Evolutionary conservation across 371 early-diverging fungal species (phyloP).

Genomic region (Capillidium rhysosporum): DNA sequence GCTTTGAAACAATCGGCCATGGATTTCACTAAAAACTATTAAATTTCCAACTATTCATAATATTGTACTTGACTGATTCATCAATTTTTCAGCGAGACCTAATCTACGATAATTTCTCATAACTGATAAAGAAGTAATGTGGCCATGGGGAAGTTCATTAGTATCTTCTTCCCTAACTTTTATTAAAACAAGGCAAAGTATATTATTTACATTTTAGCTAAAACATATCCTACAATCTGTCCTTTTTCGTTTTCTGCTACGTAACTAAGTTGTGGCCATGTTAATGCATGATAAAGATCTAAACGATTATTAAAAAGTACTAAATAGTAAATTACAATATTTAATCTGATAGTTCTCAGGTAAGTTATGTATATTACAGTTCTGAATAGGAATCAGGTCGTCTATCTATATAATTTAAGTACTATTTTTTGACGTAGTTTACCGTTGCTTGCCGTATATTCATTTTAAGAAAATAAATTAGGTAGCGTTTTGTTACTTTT

Average conservation of each 20-base stretch:
- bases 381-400: constrained; percentile 74
- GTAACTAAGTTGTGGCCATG: constrained; percentile 93
- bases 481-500: too few relatives aligned
- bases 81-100: constrained; percentile 87
- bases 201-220: constrained; percentile 75
- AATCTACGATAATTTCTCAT: constrained; percentile 88
- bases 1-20: constrained; percentile 82
- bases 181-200: background rate
- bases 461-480: constrained; percentile 22
- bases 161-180: constrained; percentile 65
- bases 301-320: background rate
- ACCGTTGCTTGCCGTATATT: constrained; percentile 47
- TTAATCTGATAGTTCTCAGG: constrained; percentile 98
- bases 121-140: constrained; percentile 90
- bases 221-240: constrained; percentile 86
- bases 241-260: constrained; percentile 87
- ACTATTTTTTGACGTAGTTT: constrained; percentile 7
- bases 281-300: constrained; percentile 78
- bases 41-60: background rate
- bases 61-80: constrained; percentile 64
- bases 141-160: constrained; percentile 62
- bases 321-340: constrained; percentile 45
- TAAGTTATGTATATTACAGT: constrained; percentile 86
- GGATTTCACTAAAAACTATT: constrained; percentile 28
- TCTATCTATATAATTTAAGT: constrained; percentile 25